A percentile compares a stretch with the other conserved stretches of the same genome.
Conservation (phyloP, 1,139 yeast species). For the Oligophagozyma castellii region DNA sequence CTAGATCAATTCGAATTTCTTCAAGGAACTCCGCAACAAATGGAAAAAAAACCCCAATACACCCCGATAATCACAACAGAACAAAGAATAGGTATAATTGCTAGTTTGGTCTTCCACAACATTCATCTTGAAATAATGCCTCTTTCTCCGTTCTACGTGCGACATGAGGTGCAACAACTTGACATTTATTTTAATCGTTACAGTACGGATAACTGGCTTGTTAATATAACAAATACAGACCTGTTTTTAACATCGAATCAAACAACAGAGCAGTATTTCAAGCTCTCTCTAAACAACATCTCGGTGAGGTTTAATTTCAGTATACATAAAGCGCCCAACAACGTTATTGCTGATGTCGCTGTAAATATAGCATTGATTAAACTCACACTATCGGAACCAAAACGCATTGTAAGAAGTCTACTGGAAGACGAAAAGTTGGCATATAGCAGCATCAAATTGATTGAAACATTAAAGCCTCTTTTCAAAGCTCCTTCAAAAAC, state of each 20-base stretch:
- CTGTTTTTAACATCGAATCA: constrained; percentile 15
- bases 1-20: constrained; percentile 5
- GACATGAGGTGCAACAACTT: constrained; percentile 14
- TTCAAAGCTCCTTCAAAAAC: constrained; percentile 2
- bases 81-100: constrained; percentile 5
- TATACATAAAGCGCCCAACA: constrained; percentile 2
- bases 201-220: constrained; percentile 7
- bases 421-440: constrained; percentile 18
- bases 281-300: constrained; percentile 15
- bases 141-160: constrained; percentile 13
- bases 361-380: constrained; percentile 15
- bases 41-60: neutral
- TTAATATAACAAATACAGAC: constrained; percentile 16
- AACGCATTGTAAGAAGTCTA: constrained; percentile 12
- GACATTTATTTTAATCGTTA: constrained; percentile 11
- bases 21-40: neutral
- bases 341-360: constrained; percentile 7
- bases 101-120: constrained; percentile 11
- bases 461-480: constrained; percentile 6
- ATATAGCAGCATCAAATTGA: constrained; percentile 9
- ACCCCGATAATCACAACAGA: constrained; percentile 1
- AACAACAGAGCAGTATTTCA: constrained; percentile 17
- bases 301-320: constrained; percentile 8
- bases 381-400: constrained; percentile 20
- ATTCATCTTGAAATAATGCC: constrained; percentile 17